Percentiles rank a stretch among this genome's conserved stretches.
Conservation (phyloP, 148 eudicot genomes). For the Rhododendron henanense region DNA sequence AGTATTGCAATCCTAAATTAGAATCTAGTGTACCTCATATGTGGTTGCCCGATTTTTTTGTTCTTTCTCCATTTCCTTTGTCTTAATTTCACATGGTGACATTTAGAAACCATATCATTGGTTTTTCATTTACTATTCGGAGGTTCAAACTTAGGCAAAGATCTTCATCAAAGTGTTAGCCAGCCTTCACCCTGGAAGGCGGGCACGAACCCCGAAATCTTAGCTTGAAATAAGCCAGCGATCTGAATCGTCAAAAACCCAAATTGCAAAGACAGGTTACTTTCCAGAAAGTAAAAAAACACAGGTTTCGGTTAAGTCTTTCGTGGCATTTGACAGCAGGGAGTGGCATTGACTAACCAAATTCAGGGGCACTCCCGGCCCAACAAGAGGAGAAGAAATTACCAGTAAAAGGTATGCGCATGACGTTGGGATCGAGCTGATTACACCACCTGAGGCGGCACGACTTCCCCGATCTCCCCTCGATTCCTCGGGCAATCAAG, state of each 20-base stretch:
- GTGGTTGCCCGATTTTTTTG: not conserved
- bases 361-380: too few relatives aligned
- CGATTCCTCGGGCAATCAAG: constrained; percentile 50
- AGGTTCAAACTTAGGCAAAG: not conserved
- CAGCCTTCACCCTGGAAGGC: too few relatives aligned
- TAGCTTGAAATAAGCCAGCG: not conserved
- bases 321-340: too few relatives aligned
- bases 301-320: too few relatives aligned
- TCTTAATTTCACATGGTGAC: not conserved
- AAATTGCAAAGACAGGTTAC: not conserved
- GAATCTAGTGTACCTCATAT: not conserved
- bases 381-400: not conserved
- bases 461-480: constrained; percentile 72
- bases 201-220: not conserved
- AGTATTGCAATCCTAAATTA: not conserved
- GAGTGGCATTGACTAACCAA: too few relatives aligned
- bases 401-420: constrained; percentile 65
- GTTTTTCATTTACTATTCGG: not conserved
- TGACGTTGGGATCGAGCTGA: constrained; percentile 60
- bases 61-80: not conserved
- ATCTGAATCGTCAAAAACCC: constrained; percentile 2
- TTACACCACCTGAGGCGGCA: constrained; percentile 75
- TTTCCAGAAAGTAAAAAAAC: too few relatives aligned
- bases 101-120: not conserved
- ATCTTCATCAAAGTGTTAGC: not conserved